A percentile compares a stretch with the other conserved stretches of the same genome.
phyloP scores from a whole-genome alignment of 768 basidiomycete species.

The Mycena haematopus region DNA sequence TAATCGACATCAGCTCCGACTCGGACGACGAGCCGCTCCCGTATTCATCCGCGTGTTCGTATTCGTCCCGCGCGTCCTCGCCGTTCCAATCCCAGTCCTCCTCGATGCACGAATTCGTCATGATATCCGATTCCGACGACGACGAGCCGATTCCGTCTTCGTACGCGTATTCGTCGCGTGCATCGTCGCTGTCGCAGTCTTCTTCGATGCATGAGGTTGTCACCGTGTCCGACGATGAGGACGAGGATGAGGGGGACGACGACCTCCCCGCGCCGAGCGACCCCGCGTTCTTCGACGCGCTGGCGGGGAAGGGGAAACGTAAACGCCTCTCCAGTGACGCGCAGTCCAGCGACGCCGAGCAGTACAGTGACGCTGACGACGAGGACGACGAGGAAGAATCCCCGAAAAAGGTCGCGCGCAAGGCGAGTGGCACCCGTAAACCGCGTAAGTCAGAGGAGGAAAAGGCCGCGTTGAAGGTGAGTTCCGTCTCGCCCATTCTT shows the following conservation, averaged over 20 bases:
- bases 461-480: conserved; percentile 18
- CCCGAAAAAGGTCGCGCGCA: conserved; percentile 19
- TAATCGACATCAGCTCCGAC: conserved; percentile 23
- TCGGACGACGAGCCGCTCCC: conserved; percentile 20
- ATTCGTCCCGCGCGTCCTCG: neutral
- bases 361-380: neutral
- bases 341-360: too few species aligned
- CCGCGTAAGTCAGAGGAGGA: conserved; percentile 24
- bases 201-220: neutral
- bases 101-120: neutral
- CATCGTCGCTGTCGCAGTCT: conserved; percentile 6
- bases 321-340: conserved; percentile 21
- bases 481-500: neutral
- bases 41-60: too few species aligned
- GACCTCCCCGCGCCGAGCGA: conserved; percentile 7
- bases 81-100: neutral
- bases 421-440: conserved; percentile 23
- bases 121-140: conserved; percentile 19
- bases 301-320: conserved; percentile 15
- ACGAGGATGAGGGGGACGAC: too few species aligned
- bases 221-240: conserved; percentile 19
- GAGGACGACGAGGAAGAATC: conserved; percentile 17
- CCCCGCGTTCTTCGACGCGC: neutral
- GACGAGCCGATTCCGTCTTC: conserved; percentile 8
- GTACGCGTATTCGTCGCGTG: too few species aligned